A percentile compares a stretch with the other conserved stretches of the same genome.
These are phyloP conservation scores for Leccinum olivaceoglutinosum DNA, from an alignment of 1,284 basidiomycete genomes.

Conservation along the genomic window DNA sequence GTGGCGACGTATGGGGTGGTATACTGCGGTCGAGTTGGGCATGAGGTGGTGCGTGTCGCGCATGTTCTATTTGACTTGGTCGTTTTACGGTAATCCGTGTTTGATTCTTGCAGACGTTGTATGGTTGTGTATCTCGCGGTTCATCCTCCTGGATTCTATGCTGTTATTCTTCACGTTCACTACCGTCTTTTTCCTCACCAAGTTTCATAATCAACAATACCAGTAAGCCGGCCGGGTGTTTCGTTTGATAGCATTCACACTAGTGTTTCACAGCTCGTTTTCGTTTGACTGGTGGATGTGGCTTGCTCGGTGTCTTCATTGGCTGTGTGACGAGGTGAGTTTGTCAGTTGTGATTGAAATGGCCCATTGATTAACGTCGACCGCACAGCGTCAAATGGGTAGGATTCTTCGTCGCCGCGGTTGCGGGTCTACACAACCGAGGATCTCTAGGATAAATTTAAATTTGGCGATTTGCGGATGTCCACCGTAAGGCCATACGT, in stretches of 20 bases:
- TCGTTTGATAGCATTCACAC: slow-evolving; percentile 3
- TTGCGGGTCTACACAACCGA: slow-evolving; percentile 97
- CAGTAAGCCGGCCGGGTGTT: slow-evolving; percentile 50
- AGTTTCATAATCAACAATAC: slow-evolving; percentile 95
- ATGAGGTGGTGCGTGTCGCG: slow-evolving; percentile 77
- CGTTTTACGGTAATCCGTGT: neutral
- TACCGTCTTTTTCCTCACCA: slow-evolving; percentile 91
- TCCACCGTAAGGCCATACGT: slow-evolving; percentile 64
- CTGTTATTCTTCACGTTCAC: slow-evolving; percentile 97
- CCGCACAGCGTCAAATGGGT: slow-evolving; percentile 86
- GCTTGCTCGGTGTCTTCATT: slow-evolving; percentile 85
- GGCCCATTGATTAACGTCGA: neutral
- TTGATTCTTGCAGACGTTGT: slow-evolving; percentile 66
- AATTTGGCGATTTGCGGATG: slow-evolving; percentile 95
- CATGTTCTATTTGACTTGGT: neutral
- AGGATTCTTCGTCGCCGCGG: slow-evolving; percentile 89
- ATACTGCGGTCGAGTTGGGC: slow-evolving; percentile 91
- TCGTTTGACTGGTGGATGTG: slow-evolving; percentile 96
- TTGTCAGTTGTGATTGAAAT: neutral
- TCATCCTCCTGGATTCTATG: slow-evolving; percentile 98
- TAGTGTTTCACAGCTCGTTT: slow-evolving; percentile 60
- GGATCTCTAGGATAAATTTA: slow-evolving; percentile 84
- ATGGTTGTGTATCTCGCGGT: slow-evolving; percentile 94
- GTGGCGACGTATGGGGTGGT: slow-evolving; percentile 95
- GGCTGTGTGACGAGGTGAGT: slow-evolving; percentile 87